Evolutionary conservation across 1,139 yeast species (phyloP).

Genomic region (Suhomyces bolitotheri): DNA sequence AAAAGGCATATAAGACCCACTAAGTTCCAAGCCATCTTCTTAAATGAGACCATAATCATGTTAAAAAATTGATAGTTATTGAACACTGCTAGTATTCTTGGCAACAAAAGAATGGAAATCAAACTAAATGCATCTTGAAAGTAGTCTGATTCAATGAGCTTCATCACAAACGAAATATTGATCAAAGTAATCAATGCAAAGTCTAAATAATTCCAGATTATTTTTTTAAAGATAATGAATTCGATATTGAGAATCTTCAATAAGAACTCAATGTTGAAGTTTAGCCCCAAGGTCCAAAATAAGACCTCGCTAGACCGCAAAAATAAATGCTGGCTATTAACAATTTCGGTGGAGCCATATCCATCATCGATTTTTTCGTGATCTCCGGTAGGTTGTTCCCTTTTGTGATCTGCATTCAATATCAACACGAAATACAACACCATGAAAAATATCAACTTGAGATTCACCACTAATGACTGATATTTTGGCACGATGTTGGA

Average conservation of each 20-base stretch:
- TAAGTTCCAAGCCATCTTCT: constrained; percentile 57
- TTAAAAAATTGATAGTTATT: constrained; percentile 58
- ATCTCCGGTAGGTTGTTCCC: constrained; percentile 3
- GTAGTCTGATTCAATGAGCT: constrained; percentile 14
- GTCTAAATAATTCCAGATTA: constrained; percentile 46
- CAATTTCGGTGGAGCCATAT: background rate
- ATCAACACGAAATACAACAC: constrained; percentile 35
- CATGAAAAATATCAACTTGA: constrained; percentile 36
- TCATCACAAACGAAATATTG: constrained; percentile 31
- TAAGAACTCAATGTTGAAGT: constrained; percentile 39
- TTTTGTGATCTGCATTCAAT: constrained; percentile 24
- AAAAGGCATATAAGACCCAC: constrained; percentile 54
- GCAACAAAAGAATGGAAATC: constrained; percentile 55
- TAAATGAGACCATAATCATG: constrained; percentile 51
- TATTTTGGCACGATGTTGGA: constrained; percentile 44
- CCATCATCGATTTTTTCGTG: constrained; percentile 2
- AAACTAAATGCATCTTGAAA: constrained; percentile 38
- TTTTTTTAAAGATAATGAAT: constrained; percentile 35
- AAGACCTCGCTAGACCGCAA: constrained; percentile 20
- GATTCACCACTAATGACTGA: constrained; percentile 43
- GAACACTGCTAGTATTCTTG: constrained; percentile 54
- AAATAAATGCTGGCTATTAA: constrained; percentile 1
- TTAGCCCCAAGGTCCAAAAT: constrained; percentile 39
- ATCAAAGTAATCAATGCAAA: constrained; percentile 33
- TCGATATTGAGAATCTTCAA: constrained; percentile 48